phyloP scores from a whole-genome alignment of 2,329 filamentous ascomycete genomes.

The Penicillium sp. region DNA sequence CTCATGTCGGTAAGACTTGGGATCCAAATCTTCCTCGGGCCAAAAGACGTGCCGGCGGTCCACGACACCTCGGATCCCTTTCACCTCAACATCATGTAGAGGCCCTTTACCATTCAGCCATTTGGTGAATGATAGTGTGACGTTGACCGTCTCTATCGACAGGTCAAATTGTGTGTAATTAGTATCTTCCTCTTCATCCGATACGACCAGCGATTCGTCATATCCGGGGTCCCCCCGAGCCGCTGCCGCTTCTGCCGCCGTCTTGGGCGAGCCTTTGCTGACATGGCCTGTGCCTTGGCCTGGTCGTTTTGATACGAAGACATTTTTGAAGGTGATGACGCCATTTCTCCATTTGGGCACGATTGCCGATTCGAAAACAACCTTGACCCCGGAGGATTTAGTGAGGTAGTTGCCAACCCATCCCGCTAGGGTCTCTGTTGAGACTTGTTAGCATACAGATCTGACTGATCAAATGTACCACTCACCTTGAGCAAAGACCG shows the following conservation, averaged over 20 bases:
- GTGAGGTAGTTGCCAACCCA: conserved; percentile 97
- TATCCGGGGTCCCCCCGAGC: conserved; percentile 52
- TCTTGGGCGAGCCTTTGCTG: conserved; percentile 84
- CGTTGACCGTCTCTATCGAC: conserved; percentile 91
- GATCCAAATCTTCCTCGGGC: conserved; percentile 70
- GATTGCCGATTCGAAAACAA: conserved; percentile 96
- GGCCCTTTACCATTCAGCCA: conserved; percentile 98
- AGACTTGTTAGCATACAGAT: not conserved
- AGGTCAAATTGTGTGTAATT: conserved; percentile 99
- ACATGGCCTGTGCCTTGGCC: conserved; percentile 81
- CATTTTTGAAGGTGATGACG: conserved; percentile 94
- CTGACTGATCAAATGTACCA: conserved; percentile 24
- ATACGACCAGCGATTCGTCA: conserved; percentile 31
- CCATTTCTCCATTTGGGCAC: conserved; percentile 94
- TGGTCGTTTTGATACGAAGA: conserved; percentile 89
- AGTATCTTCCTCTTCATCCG: conserved; percentile 71
- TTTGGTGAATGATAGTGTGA: conserved; percentile 94
- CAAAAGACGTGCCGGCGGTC: conserved; percentile 84
- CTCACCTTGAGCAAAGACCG: conserved; percentile 87
- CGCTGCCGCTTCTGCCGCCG: conserved; percentile 77
- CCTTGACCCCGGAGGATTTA: conserved; percentile 85
- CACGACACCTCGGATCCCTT: conserved; percentile 87
- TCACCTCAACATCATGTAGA: conserved; percentile 88
- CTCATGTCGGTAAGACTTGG: conserved; percentile 81
- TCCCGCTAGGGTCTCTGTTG: conserved; percentile 79